Base-by-base conservation (phyloP, 768 basidiomycete species). In the Mycena crocata region DNA sequence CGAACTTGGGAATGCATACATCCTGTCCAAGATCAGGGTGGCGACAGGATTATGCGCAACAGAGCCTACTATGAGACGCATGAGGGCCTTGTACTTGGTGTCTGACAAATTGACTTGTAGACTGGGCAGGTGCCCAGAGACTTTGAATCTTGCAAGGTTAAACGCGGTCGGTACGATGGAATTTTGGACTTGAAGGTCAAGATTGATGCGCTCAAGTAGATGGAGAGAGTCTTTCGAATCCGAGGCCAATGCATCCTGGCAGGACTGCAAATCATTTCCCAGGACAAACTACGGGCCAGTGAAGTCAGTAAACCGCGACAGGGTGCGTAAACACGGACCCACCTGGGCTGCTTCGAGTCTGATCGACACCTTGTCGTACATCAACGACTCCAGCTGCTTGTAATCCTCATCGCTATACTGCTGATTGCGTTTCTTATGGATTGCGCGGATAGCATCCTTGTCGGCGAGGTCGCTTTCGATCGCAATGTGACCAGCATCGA, bases 401-500 rank as follows among this genome's bases (percentile, higher is more conserved):
- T 92, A 96, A 72, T 99, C 98, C 55, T 92, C 92, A 21, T 96
- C 94, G 42, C 83, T 89, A 76, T 98, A 98, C 73, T 91, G 83
- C 75, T 92, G 89, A 49, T 92, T 90, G 55, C 93, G 89, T 77
- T 98, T 98, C 67, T 89, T 83, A 55, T 93, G 89, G 42, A 99
- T 87, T 30, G 89, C 87, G 37, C 89, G 86, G 46, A 96, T 84
- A 5, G 90, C 89, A 35, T 88, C 84, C 81, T 98, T 94, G 73
- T 93, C 89, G 5, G 90, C 98, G 3, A 98, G 85, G 62, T 96
- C 88, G 73, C 95, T 97, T 75, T 93, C 91, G 37, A 99, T 90
- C 2, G 96, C 88, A 70, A 99, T 97, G 75, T 98, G 98, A 64
- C 98, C 98, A 6, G 97, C 98, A 76, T 99, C 98, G 57, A 99